A percentile compares a stretch with the other conserved stretches of the same genome.
phyloP scores from a whole-genome alignment of 1,284 basidiomycete species.

The Vanrija humicola region DNA sequence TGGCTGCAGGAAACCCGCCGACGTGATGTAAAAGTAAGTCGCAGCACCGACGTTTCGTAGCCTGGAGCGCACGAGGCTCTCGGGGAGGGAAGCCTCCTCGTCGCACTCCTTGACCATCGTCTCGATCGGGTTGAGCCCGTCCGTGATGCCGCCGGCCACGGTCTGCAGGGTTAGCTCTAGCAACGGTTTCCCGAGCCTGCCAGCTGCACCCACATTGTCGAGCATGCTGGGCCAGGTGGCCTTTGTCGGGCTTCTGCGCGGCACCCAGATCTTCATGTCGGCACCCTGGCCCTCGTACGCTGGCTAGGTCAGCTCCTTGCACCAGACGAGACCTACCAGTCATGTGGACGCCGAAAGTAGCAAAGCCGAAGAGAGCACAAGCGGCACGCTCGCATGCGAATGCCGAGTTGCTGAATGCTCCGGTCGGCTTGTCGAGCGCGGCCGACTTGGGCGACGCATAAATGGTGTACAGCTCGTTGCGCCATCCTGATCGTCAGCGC shows the following conservation, averaged over 20 bases:
- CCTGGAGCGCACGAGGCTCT: slow-evolving; percentile 58
- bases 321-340: slow-evolving; percentile 39
- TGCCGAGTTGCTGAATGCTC: slow-evolving; percentile 57
- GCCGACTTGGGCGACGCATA: slow-evolving; percentile 60
- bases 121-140: slow-evolving; percentile 69
- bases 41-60: slow-evolving; percentile 46
- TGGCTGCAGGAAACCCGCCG: slow-evolving; percentile 75
- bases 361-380: slow-evolving; percentile 79
- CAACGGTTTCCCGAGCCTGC: too few species aligned
- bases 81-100: slow-evolving; percentile 81
- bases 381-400: slow-evolving; percentile 81
- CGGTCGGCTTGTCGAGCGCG: slow-evolving; percentile 53
- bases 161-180: slow-evolving; percentile 31
- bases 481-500: slow-evolving; percentile 60
- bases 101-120: slow-evolving; percentile 84
- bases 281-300: slow-evolving; percentile 41
- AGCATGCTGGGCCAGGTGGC: slow-evolving; percentile 61
- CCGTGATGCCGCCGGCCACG: slow-evolving; percentile 57
- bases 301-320: slow-evolving; percentile 13
- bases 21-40: slow-evolving; percentile 59
- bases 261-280: slow-evolving; percentile 73
- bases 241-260: slow-evolving; percentile 78
- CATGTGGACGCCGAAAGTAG: slow-evolving; percentile 64
- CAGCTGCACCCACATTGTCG: slow-evolving; percentile 12
- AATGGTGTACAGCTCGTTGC: slow-evolving; percentile 75